Base-by-base conservation (phyloP, 2,329 filamentous ascomycete species). In the Albophoma yamanashiensis region DNA sequence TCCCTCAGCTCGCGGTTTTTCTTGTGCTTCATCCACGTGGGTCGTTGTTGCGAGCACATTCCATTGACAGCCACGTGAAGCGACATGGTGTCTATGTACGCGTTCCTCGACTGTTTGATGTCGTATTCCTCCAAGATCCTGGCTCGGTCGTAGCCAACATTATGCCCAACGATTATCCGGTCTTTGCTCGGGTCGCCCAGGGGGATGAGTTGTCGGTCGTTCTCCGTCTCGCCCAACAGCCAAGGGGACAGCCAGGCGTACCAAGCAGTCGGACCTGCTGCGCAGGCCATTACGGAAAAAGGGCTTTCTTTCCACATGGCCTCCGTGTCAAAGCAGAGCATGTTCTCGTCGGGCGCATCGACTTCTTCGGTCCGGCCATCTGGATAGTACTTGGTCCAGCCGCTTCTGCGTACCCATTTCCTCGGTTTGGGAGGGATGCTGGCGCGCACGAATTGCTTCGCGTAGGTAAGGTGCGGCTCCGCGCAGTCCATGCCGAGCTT, bases 181-280 rank as follows among this genome's bases (percentile, higher is more conserved):
- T 89, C 82, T 63, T 84, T 81, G 2, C 78, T 79, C 9, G 88
- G 84, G 67, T 97, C 87, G 38, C 94, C 95, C 8, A 99, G 75
- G 0, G 95, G 92, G 56, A 99, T 88, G 15, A 99, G 77, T 62
- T 99, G 93, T 56, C 85, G 83, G 68, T 91, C 82, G 39, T 85
- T 85, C 42, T 89, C 78, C 1, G 90, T 88, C 76, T 97, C 91
- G 38, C 87, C 89, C 22, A 99, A 75, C 42, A 99, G 77, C 93
- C 93, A 99, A 0, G 94, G 94, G 15, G 94, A 99, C 58, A 99
- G 74, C 94, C 94, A 99, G 0, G 88, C 91, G 76, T 99, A 99
- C 95, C 95, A 99, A 38, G 92, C 87, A 3, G 86, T 92, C 0
- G 91, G 87, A 66, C 92, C 92, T 22, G 87, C 89, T 17, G 95